Conservation (phyloP, 805 yeast genomes). For the Lachancea kluyveri region DNA sequence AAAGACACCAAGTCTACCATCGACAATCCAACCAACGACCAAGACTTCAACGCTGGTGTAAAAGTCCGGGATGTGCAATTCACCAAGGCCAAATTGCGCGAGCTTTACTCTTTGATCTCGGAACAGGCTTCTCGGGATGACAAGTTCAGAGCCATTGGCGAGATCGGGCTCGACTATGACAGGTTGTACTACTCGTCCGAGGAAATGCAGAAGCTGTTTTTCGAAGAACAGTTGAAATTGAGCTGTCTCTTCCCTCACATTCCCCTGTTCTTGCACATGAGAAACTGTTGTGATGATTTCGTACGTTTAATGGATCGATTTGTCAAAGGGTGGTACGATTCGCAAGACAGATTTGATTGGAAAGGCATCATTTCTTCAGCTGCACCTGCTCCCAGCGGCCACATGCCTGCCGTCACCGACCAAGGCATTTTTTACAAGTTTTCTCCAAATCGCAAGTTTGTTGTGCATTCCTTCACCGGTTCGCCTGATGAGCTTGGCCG, state of each 20-base stretch:
- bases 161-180: slow-evolving; percentile 93
- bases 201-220: slow-evolving; percentile 61
- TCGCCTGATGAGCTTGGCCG: slow-evolving; percentile 53
- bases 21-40: slow-evolving; percentile 24
- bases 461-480: slow-evolving; percentile 95
- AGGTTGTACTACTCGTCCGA: slow-evolving; percentile 69
- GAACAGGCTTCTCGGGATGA: slow-evolving; percentile 40
- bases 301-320: slow-evolving; percentile 57
- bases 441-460: slow-evolving; percentile 46
- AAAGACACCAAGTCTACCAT: slow-evolving; percentile 24
- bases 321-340: slow-evolving; percentile 36
- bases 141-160: slow-evolving; percentile 85
- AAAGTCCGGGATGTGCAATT: slow-evolving; percentile 9
- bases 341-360: slow-evolving; percentile 19
- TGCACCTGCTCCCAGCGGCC: neutral
- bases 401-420: slow-evolving; percentile 1
- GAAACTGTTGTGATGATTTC: slow-evolving; percentile 81
- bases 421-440: slow-evolving; percentile 27
- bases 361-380: slow-evolving; percentile 4
- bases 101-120: slow-evolving; percentile 43
- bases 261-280: slow-evolving; percentile 87
- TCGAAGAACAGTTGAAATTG: slow-evolving; percentile 66
- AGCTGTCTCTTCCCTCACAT: slow-evolving; percentile 39
- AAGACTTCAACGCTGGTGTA: slow-evolving; percentile 14
- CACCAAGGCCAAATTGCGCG: slow-evolving; percentile 23